Evolutionary conservation across 2,329 filamentous ascomycete genomes (phyloP).

Genomic region (Dendryphion nanum): DNA sequence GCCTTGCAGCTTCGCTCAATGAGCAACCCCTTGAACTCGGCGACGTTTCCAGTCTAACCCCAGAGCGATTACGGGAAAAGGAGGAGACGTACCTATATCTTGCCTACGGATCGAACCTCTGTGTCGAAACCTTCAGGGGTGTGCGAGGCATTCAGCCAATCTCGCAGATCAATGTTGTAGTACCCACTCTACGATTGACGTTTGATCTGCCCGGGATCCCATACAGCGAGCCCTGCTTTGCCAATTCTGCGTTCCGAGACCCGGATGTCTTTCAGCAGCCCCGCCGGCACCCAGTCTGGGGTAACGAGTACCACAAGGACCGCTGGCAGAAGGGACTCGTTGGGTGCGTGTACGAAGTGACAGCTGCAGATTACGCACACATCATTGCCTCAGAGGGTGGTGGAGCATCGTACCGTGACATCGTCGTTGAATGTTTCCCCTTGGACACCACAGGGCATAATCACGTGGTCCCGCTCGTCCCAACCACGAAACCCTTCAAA

Average conservation of each 20-base stretch:
- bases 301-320: slow-evolving; percentile 51
- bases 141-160: slow-evolving; percentile 76
- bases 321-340: slow-evolving; percentile 80
- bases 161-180: slow-evolving; percentile 76
- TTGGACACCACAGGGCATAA: slow-evolving; percentile 58
- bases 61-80: slow-evolving; percentile 20
- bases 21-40: slow-evolving; percentile 24
- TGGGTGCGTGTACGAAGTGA: slow-evolving; percentile 95
- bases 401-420: slow-evolving; percentile 79
- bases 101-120: slow-evolving; percentile 90
- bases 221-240: slow-evolving; percentile 89
- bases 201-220: slow-evolving; percentile 86
- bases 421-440: slow-evolving; percentile 73
- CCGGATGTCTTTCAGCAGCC: slow-evolving; percentile 10
- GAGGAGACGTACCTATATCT: slow-evolving; percentile 38
- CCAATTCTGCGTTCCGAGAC: slow-evolving; percentile 68
- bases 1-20: slow-evolving; percentile 31
- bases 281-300: slow-evolving; percentile 4
- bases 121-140: slow-evolving; percentile 74
- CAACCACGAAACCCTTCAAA: slow-evolving; percentile 65
- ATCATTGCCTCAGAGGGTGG: slow-evolving; percentile 92
- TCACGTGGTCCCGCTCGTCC: slow-evolving; percentile 66
- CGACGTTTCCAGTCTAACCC: slow-evolving; percentile 3
- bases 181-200: slow-evolving; percentile 72
- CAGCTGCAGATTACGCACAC: slow-evolving; percentile 72